Evolutionary conservation across 2,329 filamentous ascomycete genomes (phyloP), one percentile per base, ranked within the genome.

Genomic region (Cladosporium sp.): DNA sequence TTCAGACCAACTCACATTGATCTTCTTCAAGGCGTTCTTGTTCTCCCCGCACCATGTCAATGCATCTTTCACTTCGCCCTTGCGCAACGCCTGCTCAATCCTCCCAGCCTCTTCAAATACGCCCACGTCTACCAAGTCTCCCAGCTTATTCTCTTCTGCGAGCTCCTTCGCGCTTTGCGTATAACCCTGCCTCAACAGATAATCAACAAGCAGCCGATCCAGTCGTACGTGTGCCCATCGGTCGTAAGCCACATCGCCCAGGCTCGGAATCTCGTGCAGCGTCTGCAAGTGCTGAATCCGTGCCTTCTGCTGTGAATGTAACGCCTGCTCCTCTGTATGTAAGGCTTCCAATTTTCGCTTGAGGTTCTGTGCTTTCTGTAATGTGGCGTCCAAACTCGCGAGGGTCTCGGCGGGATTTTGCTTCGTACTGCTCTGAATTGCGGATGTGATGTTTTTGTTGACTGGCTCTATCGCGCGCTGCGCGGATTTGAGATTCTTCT

Each of bases 181-280:
- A 66, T 92, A 95, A 3, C 92, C 92, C 56, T 85, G 84, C 8
- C 93, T 81, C 45, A 97, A 74, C 59, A 98, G 78, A 69, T 96
- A 95, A 67, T 98, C 93, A n/a, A 95, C 87, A 44, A 98, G 72
- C 54, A 97, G 73, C 14, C 93, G 78, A 70, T 95, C 87, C 42
- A 98, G 76, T 18, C 93, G 78, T 37, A 82, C 82, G 51, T 88
- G 82, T 56, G 86, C 89, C 93, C 93, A 98, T 53, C 81, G 77
- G 66, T 97, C 92, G 72, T 97, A 98, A 66, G 89, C 89, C 61
- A 95, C 89, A 67, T 98, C 93, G 49, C 89, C 87, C 56, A 96
- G 77, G 56, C 83, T 87, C 53, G 86, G 81, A 62, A 97, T 88
- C 42, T 79, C 72, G 68, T 93, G 89, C 4, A 98, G 77, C 60